Conservation (phyloP, 2,329 filamentous ascomycete species). For the Colletotrichum sublineola region DNA sequence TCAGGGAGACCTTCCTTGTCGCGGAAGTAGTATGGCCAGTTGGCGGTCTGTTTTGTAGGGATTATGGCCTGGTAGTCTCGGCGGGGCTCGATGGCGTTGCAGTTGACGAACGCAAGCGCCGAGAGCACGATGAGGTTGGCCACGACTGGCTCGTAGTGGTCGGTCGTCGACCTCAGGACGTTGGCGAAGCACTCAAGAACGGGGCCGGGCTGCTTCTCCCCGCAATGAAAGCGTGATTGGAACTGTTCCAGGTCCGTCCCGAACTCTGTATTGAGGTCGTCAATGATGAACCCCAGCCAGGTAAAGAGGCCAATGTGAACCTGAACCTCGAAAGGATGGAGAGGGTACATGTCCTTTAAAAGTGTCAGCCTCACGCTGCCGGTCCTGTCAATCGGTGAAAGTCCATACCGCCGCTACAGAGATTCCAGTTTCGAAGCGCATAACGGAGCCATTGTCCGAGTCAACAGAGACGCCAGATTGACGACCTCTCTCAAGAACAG, state of each 20-base stretch:
- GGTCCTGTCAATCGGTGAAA: no score
- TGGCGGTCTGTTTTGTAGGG: constrained; percentile 43
- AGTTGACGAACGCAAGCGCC: constrained; percentile 48
- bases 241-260: constrained; percentile 45
- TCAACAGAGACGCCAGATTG: no score
- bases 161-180: constrained; percentile 43
- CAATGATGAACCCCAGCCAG: constrained; percentile 49
- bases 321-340: constrained; percentile 46
- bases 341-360: constrained; percentile 44
- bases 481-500: no score
- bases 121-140: constrained; percentile 48
- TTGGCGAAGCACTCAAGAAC: constrained; percentile 46
- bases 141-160: constrained; percentile 46
- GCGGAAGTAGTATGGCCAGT: constrained; percentile 48
- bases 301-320: constrained; percentile 51
- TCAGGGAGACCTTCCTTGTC: constrained; percentile 48
- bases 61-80: constrained; percentile 43
- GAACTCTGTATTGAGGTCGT: constrained; percentile 46
- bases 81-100: constrained; percentile 46
- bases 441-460: no score
- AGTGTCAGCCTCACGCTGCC: no score
- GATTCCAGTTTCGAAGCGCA: no score
- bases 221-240: constrained; percentile 45
- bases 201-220: constrained; percentile 43
- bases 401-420: no score